Base-by-base conservation (phyloP, 2,329 filamentous ascomycete species). In the Sporothrix mexicana region DNA sequence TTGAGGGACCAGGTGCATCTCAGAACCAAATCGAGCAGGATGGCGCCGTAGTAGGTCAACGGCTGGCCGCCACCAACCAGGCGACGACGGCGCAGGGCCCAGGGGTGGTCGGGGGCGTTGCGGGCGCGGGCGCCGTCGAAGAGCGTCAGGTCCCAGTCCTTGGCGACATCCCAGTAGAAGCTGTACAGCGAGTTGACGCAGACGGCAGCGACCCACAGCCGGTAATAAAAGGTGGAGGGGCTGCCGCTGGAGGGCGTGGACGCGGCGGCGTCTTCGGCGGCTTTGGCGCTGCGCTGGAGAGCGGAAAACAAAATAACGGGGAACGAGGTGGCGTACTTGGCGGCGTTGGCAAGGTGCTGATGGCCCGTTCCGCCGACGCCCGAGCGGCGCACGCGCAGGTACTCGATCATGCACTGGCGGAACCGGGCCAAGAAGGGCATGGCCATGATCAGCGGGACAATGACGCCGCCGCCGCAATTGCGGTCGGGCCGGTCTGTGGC, bases 161-260 rank as follows among this genome's bases (percentile, higher is more conserved):
- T 96, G 72, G 93, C 88, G 43, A 98, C 90, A 78, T 99, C 96
- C 96, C 96, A 99, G 85, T 96, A 99, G 84, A 98, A 98, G n/a
- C 92, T 94, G 83, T 97, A 99, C 61, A 92, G 85, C 15, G 93
- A 97, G 81, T 99, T 98, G 77, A 96, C 79, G 47, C 94, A 84
- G 43, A 93, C 92, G 59, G 92, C 92, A 49, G 87, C 82, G 43
- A 97, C 84, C 91, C 93, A 96, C 66, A 84, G 83, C 55, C 84
- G 84, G 80, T 88, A 87, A 73, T 80, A 78, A 2, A 83, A 80
- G 74, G 82, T 81, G 5, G 83, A 81, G 3, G 81, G 77, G 61
- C 41, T 47, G 61, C 61, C 61, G n/a, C 41, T 66, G 15, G 77
- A 25, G 8, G 81, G 77, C 10, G 77, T 49, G 17, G 47, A 23